Percentiles rank a stretch among this genome's conserved stretches.
Conservation (phyloP, 257 asterid species). For the Penstemon newberryi region DNA sequence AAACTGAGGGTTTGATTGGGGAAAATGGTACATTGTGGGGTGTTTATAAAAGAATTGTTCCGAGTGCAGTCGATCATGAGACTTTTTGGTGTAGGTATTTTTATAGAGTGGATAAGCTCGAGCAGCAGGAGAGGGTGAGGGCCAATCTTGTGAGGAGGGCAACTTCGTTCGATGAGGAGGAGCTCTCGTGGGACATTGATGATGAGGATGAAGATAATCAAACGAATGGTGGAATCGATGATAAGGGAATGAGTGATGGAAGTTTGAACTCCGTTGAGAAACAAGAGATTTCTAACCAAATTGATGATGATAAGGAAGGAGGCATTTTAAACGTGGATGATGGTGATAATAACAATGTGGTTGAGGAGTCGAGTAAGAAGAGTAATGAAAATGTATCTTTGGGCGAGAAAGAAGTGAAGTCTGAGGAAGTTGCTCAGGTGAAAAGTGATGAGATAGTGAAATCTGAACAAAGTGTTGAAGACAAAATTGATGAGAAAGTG, state of each 20-base stretch:
- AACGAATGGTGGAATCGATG: slow-evolving; percentile 15
- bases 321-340: slow-evolving; percentile 24
- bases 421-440: slow-evolving; percentile 28
- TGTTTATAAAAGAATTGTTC: slow-evolving; percentile 48
- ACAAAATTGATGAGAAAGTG: slow-evolving; percentile 39
- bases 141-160: slow-evolving; percentile 79
- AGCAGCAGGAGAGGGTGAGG: slow-evolving; percentile 75
- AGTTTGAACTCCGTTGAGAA: slow-evolving; percentile 25
- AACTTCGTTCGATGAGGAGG: slow-evolving; percentile 69
- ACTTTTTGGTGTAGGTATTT: slow-evolving; percentile 80
- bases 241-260: slow-evolving; percentile 25
- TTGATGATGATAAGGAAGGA: slow-evolving; percentile 26
- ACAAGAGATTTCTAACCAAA: slow-evolving; percentile 17
- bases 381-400: not conserved
- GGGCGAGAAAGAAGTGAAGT: slow-evolving; percentile 37
- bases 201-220: slow-evolving; percentile 42
- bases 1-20: slow-evolving; percentile 55
- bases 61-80: slow-evolving; percentile 57
- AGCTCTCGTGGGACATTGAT: slow-evolving; percentile 85
- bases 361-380: slow-evolving; percentile 29
- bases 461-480: slow-evolving; percentile 31
- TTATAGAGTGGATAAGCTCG: slow-evolving; percentile 72
- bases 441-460: slow-evolving; percentile 29
- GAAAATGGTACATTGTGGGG: slow-evolving; percentile 57
- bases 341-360: slow-evolving; percentile 28